phyloP scores from a whole-genome alignment of 768 basidiomycete species.

The Rhodotorula graminis region DNA sequence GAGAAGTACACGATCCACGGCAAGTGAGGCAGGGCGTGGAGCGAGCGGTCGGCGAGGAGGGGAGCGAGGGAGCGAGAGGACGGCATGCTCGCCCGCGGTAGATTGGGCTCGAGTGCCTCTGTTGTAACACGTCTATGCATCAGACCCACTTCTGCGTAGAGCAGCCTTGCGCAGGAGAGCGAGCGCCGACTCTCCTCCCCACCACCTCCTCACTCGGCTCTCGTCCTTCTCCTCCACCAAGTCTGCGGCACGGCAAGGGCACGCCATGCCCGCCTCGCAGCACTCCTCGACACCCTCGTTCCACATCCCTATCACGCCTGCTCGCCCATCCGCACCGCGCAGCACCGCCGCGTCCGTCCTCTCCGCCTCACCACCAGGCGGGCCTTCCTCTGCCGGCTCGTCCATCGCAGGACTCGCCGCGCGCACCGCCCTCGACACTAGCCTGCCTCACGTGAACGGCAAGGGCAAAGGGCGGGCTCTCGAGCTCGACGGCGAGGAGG shows the following conservation, averaged over 20 bases:
- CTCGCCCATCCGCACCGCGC: no score
- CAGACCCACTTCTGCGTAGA: no score
- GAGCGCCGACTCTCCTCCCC: no score
- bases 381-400: no score
- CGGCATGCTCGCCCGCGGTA: not conserved
- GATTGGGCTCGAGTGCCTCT: not conserved
- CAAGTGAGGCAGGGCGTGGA: not conserved
- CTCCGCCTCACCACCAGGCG: no score
- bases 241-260: not conserved
- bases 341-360: not conserved
- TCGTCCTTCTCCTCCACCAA: not conserved
- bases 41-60: no score
- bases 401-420: no score
- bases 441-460: not conserved
- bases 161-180: no score
- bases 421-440: no score
- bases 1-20: constrained; percentile 36
- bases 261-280: not conserved
- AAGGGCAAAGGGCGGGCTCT: not conserved
- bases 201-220: not conserved
- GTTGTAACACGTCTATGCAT: no score
- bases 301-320: not conserved
- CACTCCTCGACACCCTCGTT: not conserved
- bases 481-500: not conserved
- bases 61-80: not conserved